Conservation (phyloP, 2,329 filamentous ascomycete genomes). For the Thelonectria discophora region DNA sequence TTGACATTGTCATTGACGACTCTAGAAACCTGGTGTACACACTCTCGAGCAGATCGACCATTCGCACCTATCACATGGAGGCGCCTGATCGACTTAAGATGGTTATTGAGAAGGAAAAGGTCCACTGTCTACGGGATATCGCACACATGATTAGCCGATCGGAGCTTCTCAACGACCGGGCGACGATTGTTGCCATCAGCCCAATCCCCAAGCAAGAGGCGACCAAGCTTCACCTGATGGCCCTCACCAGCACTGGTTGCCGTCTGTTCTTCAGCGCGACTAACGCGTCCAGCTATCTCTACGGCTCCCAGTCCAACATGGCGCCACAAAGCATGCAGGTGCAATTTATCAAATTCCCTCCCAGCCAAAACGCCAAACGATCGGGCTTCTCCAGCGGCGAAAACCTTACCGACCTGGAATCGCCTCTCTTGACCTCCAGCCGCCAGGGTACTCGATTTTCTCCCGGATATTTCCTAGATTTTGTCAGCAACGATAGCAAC, state of each 20-base stretch:
- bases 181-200: conserved; percentile 84
- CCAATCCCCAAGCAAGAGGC: conserved; percentile 83
- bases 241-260: conserved; percentile 88
- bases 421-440: conserved; percentile 58
- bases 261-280: conserved; percentile 93
- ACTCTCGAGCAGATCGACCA: conserved; percentile 85
- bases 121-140: conserved; percentile 73
- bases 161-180: conserved; percentile 72
- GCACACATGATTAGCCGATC: conserved; percentile 85
- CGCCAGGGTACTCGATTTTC: conserved; percentile 71
- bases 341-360: conserved; percentile 96
- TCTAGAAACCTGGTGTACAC: conserved; percentile 89
- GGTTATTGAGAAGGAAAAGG: conserved; percentile 72
- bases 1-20: conserved; percentile 88
- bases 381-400: conserved; percentile 49
- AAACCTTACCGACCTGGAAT: conserved; percentile 57
- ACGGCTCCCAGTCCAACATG: conserved; percentile 66
- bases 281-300: conserved; percentile 74
- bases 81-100: conserved; percentile 66
- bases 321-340: conserved; percentile 96
- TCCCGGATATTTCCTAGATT: conserved; percentile 91
- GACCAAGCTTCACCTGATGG: conserved; percentile 86
- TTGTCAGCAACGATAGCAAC: conserved; percentile 71
- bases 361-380: conserved; percentile 52
- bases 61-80: conserved; percentile 90